Conservation (phyloP, 2,329 filamentous ascomycete genomes). For the Aspergillus sp. region DNA sequence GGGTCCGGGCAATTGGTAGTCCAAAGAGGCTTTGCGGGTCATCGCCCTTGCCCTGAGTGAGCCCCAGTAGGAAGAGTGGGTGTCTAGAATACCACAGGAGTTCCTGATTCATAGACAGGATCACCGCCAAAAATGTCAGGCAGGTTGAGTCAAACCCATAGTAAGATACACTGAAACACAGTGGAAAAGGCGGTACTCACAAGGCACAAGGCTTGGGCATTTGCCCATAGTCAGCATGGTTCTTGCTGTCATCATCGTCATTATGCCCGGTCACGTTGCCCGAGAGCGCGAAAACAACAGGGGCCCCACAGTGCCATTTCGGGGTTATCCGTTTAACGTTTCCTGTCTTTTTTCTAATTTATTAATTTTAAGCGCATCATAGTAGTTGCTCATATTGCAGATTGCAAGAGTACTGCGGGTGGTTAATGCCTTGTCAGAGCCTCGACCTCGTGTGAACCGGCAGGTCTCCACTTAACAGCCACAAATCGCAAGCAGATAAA, state of each 20-base stretch:
- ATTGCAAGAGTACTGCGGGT: background rate
- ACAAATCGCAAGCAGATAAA: background rate
- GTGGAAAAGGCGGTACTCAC: background rate
- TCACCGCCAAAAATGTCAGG: background rate
- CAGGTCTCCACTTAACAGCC: constrained; percentile 1
- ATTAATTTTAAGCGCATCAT: background rate
- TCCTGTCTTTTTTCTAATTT: background rate
- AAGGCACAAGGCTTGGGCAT: background rate
- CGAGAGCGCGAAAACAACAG: background rate
- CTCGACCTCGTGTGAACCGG: background rate
- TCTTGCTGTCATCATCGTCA: background rate
- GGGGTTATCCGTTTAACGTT: background rate
- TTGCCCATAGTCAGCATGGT: no score
- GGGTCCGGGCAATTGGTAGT: background rate
- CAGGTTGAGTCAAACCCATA: background rate
- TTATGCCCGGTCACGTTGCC: background rate
- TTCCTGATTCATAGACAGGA: background rate
- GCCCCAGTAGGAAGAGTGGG: background rate
- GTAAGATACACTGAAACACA: background rate
- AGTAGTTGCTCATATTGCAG: no score
- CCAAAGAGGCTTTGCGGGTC: background rate
- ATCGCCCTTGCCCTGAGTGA: background rate
- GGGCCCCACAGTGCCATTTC: background rate
- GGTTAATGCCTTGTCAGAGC: background rate
- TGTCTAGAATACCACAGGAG: background rate